phyloP scores from a whole-genome alignment of 805 yeast species.

The Candida vaughaniae region DNA sequence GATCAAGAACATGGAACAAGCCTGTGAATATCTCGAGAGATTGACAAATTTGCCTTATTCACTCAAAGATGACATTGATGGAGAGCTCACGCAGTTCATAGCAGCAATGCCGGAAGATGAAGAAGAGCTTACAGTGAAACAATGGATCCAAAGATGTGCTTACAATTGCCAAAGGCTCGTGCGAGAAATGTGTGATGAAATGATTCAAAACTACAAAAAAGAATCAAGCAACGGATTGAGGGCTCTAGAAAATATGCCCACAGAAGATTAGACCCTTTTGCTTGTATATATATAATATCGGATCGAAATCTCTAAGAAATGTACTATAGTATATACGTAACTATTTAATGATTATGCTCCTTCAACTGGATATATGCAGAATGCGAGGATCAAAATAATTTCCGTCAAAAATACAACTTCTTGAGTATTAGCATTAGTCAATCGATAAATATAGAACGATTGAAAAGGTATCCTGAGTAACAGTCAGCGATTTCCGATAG shows the following conservation, averaged over 20 bases:
- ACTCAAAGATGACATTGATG: slow-evolving; percentile 62
- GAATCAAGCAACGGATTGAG: slow-evolving; percentile 53
- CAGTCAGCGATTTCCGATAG: background rate
- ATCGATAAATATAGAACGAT: background rate
- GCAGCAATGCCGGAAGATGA: slow-evolving; percentile 70
- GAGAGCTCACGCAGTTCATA: slow-evolving; percentile 61
- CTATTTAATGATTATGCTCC: too few relatives aligned
- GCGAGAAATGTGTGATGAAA: slow-evolving; percentile 42
- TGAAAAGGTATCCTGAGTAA: background rate
- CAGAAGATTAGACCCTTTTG: slow-evolving; percentile 13
- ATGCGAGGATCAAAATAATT: background rate
- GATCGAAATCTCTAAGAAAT: too few relatives aligned
- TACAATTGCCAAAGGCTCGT: slow-evolving; percentile 51
- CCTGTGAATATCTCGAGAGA: slow-evolving; percentile 32
- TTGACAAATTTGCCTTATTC: slow-evolving; percentile 38
- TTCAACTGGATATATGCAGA: background rate
- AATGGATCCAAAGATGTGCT: slow-evolving; percentile 66
- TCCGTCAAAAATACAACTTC: background rate
- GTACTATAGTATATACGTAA: too few relatives aligned
- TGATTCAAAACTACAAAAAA: slow-evolving; percentile 46
- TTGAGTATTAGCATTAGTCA: background rate
- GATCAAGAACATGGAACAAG: slow-evolving; percentile 29
- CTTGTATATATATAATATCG: too few relatives aligned
- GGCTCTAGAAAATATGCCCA: slow-evolving; percentile 12
- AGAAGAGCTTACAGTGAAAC: slow-evolving; percentile 63